Evolutionary conservation across 257 asterid species (phyloP).

Genomic region (Solanum pinnatisectum): DNA sequence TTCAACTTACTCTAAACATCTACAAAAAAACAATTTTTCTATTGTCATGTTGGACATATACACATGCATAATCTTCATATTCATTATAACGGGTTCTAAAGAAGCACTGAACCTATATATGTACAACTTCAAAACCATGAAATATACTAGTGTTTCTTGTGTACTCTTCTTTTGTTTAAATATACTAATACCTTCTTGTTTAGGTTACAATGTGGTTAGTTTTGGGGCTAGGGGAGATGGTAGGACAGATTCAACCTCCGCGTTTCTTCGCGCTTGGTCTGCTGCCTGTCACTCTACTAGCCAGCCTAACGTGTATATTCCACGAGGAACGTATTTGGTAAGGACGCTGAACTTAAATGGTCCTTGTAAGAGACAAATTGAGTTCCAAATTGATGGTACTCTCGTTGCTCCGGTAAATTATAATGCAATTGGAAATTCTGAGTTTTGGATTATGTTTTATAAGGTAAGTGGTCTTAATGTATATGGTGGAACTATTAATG

Average conservation of each 20-base stretch:
- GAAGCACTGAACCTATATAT: not conserved
- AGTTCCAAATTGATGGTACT: constrained; percentile 43
- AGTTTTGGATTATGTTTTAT: constrained; percentile 54
- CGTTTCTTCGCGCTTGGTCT: constrained; percentile 44
- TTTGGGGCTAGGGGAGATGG: constrained; percentile 59
- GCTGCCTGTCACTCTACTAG: constrained; percentile 51
- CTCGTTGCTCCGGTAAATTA: constrained; percentile 51
- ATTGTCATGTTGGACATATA: not conserved
- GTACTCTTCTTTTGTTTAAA: not conserved
- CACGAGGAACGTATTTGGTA: constrained; percentile 43
- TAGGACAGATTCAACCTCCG: constrained; percentile 45
- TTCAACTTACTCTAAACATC: not conserved
- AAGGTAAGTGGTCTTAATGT: constrained; percentile 44
- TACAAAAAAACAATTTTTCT: not conserved
- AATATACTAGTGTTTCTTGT: not conserved
- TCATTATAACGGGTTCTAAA: not conserved
- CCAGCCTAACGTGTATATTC: constrained; percentile 48
- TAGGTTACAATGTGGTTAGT: not conserved
- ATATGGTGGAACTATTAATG: constrained; percentile 57
- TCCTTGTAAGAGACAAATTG: constrained; percentile 46
- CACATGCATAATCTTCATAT: not conserved
- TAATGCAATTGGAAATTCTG: constrained; percentile 33
- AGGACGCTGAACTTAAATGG: constrained; percentile 35
- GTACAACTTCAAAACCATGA: not conserved
- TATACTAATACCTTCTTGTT: constrained; percentile 8